phyloP scores from a whole-genome alignment of 345 rosid species.

The Populus tremula region DNA sequence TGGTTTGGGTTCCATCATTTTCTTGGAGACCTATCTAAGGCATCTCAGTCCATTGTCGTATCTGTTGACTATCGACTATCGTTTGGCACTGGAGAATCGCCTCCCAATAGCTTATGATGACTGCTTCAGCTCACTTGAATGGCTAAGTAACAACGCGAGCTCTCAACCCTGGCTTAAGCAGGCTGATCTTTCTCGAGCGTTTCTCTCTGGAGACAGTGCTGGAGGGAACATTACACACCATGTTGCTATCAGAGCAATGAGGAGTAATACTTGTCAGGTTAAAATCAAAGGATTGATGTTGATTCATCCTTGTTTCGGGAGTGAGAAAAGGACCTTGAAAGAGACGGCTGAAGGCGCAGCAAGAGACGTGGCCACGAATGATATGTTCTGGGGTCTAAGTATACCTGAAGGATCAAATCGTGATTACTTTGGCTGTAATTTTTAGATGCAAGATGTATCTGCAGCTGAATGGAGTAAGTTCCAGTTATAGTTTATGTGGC shows the following conservation, averaged over 20 bases:
- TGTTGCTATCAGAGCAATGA: conserved; percentile 36
- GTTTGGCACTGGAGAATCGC: conserved; percentile 56
- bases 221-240: conserved; percentile 65
- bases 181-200: conserved; percentile 41
- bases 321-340: conserved; percentile 45
- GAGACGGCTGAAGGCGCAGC: conserved; percentile 37
- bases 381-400: conserved; percentile 58
- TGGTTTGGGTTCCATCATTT: conserved; percentile 67
- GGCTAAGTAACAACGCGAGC: conserved; percentile 29
- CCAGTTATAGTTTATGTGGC: conserved; percentile 50
- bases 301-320: conserved; percentile 63
- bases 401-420: conserved; percentile 46
- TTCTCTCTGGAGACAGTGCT: conserved; percentile 62
- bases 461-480: conserved; percentile 40
- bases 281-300: conserved; percentile 41
- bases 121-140: conserved; percentile 46
- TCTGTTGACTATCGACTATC: conserved; percentile 64
- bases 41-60: conserved; percentile 36
- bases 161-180: conserved; percentile 48
- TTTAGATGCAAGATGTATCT: conserved; percentile 36
- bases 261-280: conserved; percentile 14
- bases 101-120: conserved; percentile 60
- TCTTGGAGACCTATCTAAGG: conserved; percentile 51
- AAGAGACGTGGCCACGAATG: conserved; percentile 38
- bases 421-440: conserved; percentile 52